Percentiles rank a stretch among this genome's conserved stretches.
Conservation (phyloP, 345 rosid genomes). For the Isatis tinctoria region DNA sequence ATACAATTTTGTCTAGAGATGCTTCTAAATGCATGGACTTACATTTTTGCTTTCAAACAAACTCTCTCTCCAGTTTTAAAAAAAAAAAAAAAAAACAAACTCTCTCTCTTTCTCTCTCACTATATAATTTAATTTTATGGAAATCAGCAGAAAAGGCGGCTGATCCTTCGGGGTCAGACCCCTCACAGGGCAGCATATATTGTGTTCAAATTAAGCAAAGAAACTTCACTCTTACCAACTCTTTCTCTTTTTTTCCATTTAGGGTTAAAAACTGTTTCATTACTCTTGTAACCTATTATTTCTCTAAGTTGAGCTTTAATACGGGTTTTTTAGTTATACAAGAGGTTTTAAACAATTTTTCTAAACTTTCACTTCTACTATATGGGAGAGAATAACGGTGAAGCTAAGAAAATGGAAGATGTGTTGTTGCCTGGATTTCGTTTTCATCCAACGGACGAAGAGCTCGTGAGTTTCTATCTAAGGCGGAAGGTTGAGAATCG, state of each 20-base stretch:
- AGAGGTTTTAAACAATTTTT: background rate
- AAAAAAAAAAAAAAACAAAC: no score
- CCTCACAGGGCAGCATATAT: constrained; percentile 63
- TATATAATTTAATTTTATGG: background rate
- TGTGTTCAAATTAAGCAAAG: constrained; percentile 39
- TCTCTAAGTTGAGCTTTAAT: background rate
- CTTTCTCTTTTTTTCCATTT: background rate
- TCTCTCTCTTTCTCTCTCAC: constrained; percentile 9
- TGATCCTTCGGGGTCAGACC: constrained; percentile 74
- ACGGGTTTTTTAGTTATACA: background rate
- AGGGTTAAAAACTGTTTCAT: background rate
- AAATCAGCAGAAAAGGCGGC: constrained; percentile 74
- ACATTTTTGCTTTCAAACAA: constrained; percentile 1
- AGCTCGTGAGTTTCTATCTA: constrained; percentile 75
- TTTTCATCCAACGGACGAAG: constrained; percentile 89
- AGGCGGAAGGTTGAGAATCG: constrained; percentile 66
- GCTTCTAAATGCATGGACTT: constrained; percentile 2
- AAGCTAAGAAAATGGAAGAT: constrained; percentile 48
- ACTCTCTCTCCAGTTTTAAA: constrained; percentile 2
- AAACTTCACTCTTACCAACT: constrained; percentile 24
- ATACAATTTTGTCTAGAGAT: background rate
- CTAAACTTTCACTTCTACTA: background rate
- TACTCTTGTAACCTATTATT: background rate
- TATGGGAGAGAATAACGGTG: constrained; percentile 46
- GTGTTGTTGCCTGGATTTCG: constrained; percentile 76